Evolutionary conservation across 768 basidiomycete species (phyloP).

Genomic region (Cytidiella melzeri): DNA sequence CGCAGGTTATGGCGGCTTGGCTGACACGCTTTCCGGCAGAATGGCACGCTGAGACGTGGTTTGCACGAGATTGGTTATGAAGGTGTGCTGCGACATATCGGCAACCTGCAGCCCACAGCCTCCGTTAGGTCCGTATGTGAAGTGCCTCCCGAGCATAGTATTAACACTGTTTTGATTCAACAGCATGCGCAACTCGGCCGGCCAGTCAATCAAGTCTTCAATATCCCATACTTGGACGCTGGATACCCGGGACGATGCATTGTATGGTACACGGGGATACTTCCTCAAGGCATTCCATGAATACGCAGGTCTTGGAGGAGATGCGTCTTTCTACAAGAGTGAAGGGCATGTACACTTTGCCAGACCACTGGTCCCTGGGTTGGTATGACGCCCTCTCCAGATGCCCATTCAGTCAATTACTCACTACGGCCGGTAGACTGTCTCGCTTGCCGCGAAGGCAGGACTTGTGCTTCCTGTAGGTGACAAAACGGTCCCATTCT

Average conservation of each 20-base stretch:
- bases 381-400: slow-evolving; percentile 40
- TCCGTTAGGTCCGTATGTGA: slow-evolving; percentile 62
- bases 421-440: slow-evolving; percentile 44
- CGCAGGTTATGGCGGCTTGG: slow-evolving; percentile 12
- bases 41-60: slow-evolving; percentile 26
- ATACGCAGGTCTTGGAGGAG: slow-evolving; percentile 78
- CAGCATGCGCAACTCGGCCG: slow-evolving; percentile 82
- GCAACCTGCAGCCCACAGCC: slow-evolving; percentile 64
- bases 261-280: slow-evolving; percentile 55
- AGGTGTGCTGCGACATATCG: slow-evolving; percentile 69
- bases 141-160: not conserved
- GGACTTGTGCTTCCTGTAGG: slow-evolving; percentile 67
- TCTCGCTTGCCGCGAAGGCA: slow-evolving; percentile 66
- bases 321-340: slow-evolving; percentile 68
- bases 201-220: slow-evolving; percentile 75
- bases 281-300: slow-evolving; percentile 61
- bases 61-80: slow-evolving; percentile 84
- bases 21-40: slow-evolving; percentile 15
- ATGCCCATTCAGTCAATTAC: too few species aligned
- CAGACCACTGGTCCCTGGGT: slow-evolving; percentile 47
- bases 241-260: slow-evolving; percentile 71
- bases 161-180: not conserved
- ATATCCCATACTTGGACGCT: slow-evolving; percentile 69
- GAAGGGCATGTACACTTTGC: slow-evolving; percentile 64
- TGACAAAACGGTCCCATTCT: slow-evolving; percentile 45